Percentiles rank a stretch among this genome's conserved stretches.
These are phyloP conservation scores for Hirsutella rhossiliensis DNA, from an alignment of 2,329 filamentous ascomycete species.

Conservation along the genomic window DNA sequence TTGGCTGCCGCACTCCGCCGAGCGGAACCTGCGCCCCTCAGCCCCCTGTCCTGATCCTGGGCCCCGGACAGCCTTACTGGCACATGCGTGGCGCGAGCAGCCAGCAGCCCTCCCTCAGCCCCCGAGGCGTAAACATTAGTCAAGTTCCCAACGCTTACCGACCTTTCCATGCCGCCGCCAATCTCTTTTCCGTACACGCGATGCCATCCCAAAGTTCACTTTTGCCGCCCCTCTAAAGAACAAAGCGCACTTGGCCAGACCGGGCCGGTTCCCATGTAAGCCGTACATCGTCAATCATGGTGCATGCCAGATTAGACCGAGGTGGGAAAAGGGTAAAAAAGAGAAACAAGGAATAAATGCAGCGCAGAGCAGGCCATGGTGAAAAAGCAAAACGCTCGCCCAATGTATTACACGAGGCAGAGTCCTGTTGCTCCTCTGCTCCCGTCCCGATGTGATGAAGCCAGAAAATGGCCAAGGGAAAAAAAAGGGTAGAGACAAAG, in stretches of 20 bases:
- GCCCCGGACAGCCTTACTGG: neutral
- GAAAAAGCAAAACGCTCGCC: neutral
- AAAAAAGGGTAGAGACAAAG: neutral
- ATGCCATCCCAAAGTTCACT: neutral
- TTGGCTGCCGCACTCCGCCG: neutral
- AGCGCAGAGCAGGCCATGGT: neutral
- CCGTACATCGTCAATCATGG: neutral
- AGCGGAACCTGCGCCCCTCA: too few species aligned
- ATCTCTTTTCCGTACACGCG: neutral
- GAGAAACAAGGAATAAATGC: neutral
- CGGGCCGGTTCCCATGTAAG: neutral
- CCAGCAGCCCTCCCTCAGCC: neutral
- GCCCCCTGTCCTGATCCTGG: too few species aligned
- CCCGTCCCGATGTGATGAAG: neutral
- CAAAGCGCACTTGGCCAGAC: neutral
- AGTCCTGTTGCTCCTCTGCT: slow-evolving; percentile 5
- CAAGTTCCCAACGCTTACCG: neutral
- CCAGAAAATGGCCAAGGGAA: neutral
- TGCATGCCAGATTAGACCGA: neutral
- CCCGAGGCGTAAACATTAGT: neutral
- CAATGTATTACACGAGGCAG: neutral
- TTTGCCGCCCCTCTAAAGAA: slow-evolving; percentile 1
- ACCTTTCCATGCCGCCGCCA: neutral
- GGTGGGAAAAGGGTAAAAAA: neutral
- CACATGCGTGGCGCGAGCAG: neutral